Evolutionary conservation across 1,284 basidiomycete genomes (phyloP).

Genomic region (Ceratobasidium sp.): DNA sequence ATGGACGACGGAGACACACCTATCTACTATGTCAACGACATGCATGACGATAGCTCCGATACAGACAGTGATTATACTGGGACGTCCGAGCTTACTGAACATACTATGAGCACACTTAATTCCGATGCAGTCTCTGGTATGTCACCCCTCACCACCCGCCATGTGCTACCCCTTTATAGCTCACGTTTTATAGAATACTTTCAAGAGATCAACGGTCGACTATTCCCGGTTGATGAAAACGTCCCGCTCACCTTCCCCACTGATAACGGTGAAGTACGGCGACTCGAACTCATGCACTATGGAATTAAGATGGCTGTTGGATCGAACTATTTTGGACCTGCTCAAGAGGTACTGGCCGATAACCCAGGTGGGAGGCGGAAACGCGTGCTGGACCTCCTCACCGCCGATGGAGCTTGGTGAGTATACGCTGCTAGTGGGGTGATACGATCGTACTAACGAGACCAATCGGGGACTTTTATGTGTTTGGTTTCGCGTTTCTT

Average conservation of each 20-base stretch:
- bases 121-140: slow-evolving; percentile 3
- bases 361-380: slow-evolving; percentile 17
- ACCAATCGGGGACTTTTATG: neutral
- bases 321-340: slow-evolving; percentile 22
- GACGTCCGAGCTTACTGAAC: slow-evolving; percentile 8
- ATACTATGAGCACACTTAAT: slow-evolving; percentile 22
- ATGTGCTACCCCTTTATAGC: neutral
- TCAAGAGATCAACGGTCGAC: slow-evolving; percentile 23
- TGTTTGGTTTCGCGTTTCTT: neutral
- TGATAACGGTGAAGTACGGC: slow-evolving; percentile 11
- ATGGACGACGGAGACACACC: slow-evolving; percentile 1
- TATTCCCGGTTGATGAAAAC: slow-evolving; percentile 27
- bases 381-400: slow-evolving; percentile 22
- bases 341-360: slow-evolving; percentile 4
- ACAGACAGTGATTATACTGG: slow-evolving; percentile 15
- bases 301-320: neutral
- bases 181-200: slow-evolving; percentile 13
- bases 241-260: slow-evolving; percentile 13
- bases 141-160: neutral
- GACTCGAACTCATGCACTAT: slow-evolving; percentile 10
- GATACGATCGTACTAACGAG: neutral
- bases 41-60: slow-evolving; percentile 15
- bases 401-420: slow-evolving; percentile 22
- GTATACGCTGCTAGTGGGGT: neutral
- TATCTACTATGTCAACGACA: slow-evolving; percentile 20